Percentiles rank a stretch among this genome's conserved stretches.
Conservation (phyloP, 2,329 filamentous ascomycete species). For the Aspergillus amoenus region DNA sequence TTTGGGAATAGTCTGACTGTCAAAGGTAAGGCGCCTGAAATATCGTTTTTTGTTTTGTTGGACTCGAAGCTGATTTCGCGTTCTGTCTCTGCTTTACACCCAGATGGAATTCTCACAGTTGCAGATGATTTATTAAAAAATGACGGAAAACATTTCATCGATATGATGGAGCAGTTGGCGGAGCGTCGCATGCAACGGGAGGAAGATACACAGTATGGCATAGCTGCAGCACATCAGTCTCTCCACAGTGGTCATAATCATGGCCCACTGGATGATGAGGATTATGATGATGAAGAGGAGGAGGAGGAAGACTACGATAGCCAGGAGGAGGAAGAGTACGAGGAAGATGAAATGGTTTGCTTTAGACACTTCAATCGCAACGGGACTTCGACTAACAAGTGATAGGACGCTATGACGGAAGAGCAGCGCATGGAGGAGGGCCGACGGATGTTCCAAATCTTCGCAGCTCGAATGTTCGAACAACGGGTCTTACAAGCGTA, state of each 20-base stretch:
- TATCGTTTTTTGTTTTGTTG: slow-evolving; percentile 11
- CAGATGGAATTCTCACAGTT: slow-evolving; percentile 94
- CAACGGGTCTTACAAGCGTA: slow-evolving; percentile 96
- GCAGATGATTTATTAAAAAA: slow-evolving; percentile 98
- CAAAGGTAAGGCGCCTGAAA: slow-evolving; percentile 59
- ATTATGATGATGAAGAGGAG: slow-evolving; percentile 71
- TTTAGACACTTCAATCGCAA: slow-evolving; percentile 10
- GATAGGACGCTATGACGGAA: slow-evolving; percentile 90
- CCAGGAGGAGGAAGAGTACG: slow-evolving; percentile 64
- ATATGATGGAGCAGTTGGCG: slow-evolving; percentile 99
- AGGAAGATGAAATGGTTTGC: slow-evolving; percentile 64
- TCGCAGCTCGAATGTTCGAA: slow-evolving; percentile 98
- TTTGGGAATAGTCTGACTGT: slow-evolving; percentile 98
- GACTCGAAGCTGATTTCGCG: slow-evolving; percentile 37
- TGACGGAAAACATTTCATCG: slow-evolving; percentile 98
- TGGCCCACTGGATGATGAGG: slow-evolving; percentile 72
- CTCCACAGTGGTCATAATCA: slow-evolving; percentile 73
- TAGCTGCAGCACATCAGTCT: slow-evolving; percentile 57
- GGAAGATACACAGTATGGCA: slow-evolving; percentile 75
- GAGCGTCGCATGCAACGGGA: slow-evolving; percentile 97
- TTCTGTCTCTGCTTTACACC: slow-evolving; percentile 36
- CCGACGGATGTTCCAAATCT: slow-evolving; percentile 98
- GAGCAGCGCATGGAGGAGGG: slow-evolving; percentile 99
- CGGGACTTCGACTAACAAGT: slow-evolving; percentile 38
- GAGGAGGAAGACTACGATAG: slow-evolving; percentile 59